Conservation (phyloP, 257 asterid species). For the Lavandula angustifolia region DNA sequence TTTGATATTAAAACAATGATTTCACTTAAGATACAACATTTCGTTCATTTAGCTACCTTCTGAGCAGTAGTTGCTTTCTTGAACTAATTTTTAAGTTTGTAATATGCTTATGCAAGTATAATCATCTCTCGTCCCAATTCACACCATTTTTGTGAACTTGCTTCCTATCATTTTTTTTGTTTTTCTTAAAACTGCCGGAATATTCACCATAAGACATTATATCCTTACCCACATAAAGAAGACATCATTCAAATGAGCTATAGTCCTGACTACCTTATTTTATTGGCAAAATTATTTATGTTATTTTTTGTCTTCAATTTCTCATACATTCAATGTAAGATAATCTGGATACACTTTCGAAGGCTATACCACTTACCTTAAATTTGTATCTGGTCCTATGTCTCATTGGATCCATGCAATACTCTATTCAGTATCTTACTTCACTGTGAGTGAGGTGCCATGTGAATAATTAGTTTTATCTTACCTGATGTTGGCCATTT, state of each 20-base stretch:
- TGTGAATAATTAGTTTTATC: constrained; percentile 10
- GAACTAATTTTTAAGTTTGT: constrained; percentile 2
- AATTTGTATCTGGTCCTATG: background rate
- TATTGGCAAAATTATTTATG: constrained; percentile 8
- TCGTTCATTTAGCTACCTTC: background rate
- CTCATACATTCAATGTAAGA: background rate
- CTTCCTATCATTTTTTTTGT: background rate
- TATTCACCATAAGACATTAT: background rate
- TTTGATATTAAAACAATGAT: too few relatives aligned
- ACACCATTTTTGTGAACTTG: constrained; percentile 15
- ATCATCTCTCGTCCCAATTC: background rate
- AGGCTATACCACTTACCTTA: constrained; percentile 6
- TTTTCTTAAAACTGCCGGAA: too few relatives aligned
- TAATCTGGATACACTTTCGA: constrained; percentile 1
- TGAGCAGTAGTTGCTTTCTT: constrained; percentile 1
- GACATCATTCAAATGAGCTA: constrained; percentile 3
- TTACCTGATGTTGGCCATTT: constrained; percentile 23
- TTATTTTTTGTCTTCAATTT: constrained; percentile 19
- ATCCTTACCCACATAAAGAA: constrained; percentile 15
- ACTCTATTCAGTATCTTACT: constrained; percentile 5
- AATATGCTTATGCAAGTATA: background rate
- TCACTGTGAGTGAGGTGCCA: constrained; percentile 17
- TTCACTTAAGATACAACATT: too few relatives aligned
- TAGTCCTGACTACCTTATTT: background rate
- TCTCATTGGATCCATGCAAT: background rate